Evolutionary conservation across 225 moss, liverwort and hornwort species (phyloP).

Genomic region (Bryum argenteum): DNA sequence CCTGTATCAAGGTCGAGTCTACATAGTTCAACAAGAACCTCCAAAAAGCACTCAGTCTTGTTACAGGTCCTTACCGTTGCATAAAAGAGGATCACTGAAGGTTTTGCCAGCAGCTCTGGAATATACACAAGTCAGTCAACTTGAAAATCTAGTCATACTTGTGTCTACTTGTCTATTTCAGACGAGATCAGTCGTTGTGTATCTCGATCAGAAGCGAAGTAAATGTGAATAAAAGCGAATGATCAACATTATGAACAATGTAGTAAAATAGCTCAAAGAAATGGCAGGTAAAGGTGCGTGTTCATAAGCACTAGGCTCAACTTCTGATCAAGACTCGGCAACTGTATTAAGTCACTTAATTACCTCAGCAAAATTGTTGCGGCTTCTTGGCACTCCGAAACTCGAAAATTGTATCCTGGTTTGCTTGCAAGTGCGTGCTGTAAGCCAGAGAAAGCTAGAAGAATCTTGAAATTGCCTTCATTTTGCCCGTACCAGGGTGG

Average conservation of each 20-base stretch:
- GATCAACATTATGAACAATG: background rate
- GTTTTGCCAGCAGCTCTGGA: constrained; percentile 74
- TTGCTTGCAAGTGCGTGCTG: constrained; percentile 87
- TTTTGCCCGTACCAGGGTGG: constrained; percentile 58
- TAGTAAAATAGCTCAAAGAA: background rate
- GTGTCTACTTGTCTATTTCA: background rate
- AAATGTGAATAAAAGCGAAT: background rate
- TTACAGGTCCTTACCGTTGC: constrained; percentile 63
- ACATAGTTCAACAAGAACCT: background rate
- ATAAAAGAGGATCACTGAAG: constrained; percentile 65
- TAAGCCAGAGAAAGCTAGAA: constrained; percentile 96
- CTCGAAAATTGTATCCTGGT: constrained; percentile 87
- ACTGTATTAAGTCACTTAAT: constrained; percentile 10
- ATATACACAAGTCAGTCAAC: constrained; percentile 24
- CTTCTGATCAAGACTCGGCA: constrained; percentile 7
- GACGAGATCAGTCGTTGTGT: background rate
- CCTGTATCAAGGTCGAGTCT: background rate
- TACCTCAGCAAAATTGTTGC: constrained; percentile 80
- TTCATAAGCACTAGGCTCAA: constrained; percentile 5
- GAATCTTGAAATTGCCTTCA: constrained; percentile 72
- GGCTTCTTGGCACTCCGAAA: constrained; percentile 84
- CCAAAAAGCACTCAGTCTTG: constrained; percentile 15
- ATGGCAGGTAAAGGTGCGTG: background rate
- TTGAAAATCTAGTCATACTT: background rate
- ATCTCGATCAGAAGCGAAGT: background rate